Percentiles rank a stretch among this genome's conserved stretches.
phyloP scores from a whole-genome alignment of 768 basidiomycete genomes.

The Agrocybe pediades region DNA sequence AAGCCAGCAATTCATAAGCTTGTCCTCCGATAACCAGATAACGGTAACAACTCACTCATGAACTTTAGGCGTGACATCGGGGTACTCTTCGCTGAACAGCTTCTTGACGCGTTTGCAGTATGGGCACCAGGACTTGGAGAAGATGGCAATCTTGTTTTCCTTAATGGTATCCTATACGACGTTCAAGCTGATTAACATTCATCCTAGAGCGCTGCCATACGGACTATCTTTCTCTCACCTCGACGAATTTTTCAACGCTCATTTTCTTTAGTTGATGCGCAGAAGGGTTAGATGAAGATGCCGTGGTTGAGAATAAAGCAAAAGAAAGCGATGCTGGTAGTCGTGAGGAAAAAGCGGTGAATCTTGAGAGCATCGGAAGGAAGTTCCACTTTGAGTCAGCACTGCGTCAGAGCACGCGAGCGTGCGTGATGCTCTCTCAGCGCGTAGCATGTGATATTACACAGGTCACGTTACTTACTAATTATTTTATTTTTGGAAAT shows the following conservation, averaged over 20 bases:
- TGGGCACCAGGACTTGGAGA: constrained; percentile 62
- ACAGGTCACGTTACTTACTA: no score
- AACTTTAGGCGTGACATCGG: constrained; percentile 37
- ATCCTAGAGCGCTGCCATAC: neutral
- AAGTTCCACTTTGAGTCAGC: constrained; percentile 8
- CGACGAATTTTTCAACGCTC: constrained; percentile 43
- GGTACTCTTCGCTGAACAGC: constrained; percentile 42
- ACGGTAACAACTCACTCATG: constrained; percentile 44
- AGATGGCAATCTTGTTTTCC: constrained; percentile 55
- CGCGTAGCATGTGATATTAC: neutral
- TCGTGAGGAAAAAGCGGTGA: constrained; percentile 27
- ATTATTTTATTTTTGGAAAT: no score
- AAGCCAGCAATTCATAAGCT: neutral
- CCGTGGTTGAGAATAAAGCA: constrained; percentile 29
- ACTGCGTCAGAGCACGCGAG: neutral
- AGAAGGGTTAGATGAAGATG: constrained; percentile 31
- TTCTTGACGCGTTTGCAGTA: constrained; percentile 52
- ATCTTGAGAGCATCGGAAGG: constrained; percentile 27
- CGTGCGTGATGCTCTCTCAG: neutral
- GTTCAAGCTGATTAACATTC: constrained; percentile 3
- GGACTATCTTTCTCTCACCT: constrained; percentile 41
- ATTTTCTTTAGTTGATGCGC: constrained; percentile 27
- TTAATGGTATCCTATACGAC: constrained; percentile 43
- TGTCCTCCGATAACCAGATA: neutral
- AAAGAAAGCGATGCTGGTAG: constrained; percentile 26